Conservation (phyloP, 2,329 filamentous ascomycete species). For the Fusarium clavum region DNA sequence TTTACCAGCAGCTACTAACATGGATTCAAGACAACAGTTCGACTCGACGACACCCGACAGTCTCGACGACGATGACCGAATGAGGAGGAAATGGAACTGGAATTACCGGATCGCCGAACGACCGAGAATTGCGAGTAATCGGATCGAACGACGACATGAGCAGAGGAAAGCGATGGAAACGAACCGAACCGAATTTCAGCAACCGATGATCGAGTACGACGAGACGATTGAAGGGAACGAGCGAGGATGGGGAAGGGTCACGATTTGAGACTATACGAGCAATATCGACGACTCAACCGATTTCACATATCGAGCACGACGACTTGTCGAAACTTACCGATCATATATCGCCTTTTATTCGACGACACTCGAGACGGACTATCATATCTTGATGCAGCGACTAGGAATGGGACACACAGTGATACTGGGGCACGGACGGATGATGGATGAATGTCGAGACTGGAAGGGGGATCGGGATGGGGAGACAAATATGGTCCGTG, state of each 20-base stretch:
- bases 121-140: background rate
- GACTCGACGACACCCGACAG: background rate
- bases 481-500: background rate
- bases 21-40: background rate
- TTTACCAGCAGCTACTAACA: background rate
- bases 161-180: background rate
- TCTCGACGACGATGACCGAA: background rate
- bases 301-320: background rate
- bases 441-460: background rate
- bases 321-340: background rate
- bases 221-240: too few relatives aligned
- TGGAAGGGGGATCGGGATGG: background rate
- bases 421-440: background rate
- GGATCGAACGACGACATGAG: background rate
- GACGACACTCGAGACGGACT: background rate
- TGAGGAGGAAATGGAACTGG: background rate
- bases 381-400: background rate
- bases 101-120: too few relatives aligned
- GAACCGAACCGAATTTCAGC: background rate
- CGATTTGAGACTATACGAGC: background rate
- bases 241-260: background rate
- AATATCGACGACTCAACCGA: background rate
- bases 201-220: background rate
- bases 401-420: background rate
- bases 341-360: fast-evolving